Evolutionary conservation across 371 early-diverging fungal species (phyloP), one percentile per base, ranked within the genome.

Genomic region (Mortierella sp.): DNA sequence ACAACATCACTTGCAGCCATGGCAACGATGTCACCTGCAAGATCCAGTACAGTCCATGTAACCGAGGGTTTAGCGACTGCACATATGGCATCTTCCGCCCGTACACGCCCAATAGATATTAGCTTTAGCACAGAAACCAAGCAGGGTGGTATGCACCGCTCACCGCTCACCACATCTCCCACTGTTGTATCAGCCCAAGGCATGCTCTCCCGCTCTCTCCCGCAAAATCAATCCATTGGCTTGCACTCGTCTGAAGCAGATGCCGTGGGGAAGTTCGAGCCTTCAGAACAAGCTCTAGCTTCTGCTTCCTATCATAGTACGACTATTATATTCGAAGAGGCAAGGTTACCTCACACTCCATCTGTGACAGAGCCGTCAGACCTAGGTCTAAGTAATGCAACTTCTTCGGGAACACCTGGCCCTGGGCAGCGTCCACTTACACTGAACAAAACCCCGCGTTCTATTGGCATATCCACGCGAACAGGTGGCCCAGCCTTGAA

Each of bases 1-100:
- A 68, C 75, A 11, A 72, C 72, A 1, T 80, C 80, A 0, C 57
- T 80, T 12, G 57, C 80, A 22, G 68, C 72, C 6, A 75, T 80
- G 72, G 75, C 72, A 3, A 64, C 61, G n/a, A 70, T 67, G 52
- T 80, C 80, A 0, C 75, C 72, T 2, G 72, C 74, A 12, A 51
- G 75, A n/a, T 62, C 65, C n/a, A 75, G 61, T 49, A 64, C 75
- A 0, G 10, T 80, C 5, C 64, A 75, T 62, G 62, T 60, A 11
- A 20, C 60, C 0, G 78, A 78, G 22, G 57, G 58, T 4, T 10
- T 39, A 22, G 10, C 55, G 12, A 51, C 66, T 0, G 47, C 54
- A 6, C n/a, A 62, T 0, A 10, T 26, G 55, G 40, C 62, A 0
- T 66, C 67, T 1, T 39, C 68, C 24, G 18, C 55, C 9, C 47